phyloP scores from a whole-genome alignment of 441 rosid species.

The Erysimum cheiri region DNA sequence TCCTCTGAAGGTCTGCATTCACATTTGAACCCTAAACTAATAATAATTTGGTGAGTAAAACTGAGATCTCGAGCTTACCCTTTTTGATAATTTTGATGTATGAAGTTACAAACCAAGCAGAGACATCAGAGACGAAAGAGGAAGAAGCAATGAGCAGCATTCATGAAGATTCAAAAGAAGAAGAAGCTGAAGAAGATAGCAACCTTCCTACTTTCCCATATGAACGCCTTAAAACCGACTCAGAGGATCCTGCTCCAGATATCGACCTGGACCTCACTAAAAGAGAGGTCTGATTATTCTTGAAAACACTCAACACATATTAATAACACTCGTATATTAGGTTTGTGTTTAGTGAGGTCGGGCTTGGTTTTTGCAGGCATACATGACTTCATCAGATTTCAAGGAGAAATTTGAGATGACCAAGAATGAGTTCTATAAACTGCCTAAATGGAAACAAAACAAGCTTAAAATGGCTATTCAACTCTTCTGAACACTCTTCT shows the following conservation, averaged over 20 bases:
- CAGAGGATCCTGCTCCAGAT: constrained; percentile 74
- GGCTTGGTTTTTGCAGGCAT: constrained; percentile 63
- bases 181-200: constrained; percentile 87
- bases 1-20: constrained; percentile 64
- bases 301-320: background rate
- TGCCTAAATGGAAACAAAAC: constrained; percentile 99
- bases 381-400: constrained; percentile 77
- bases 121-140: constrained; percentile 56
- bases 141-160: constrained; percentile 69
- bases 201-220: constrained; percentile 77
- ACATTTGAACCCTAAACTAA: constrained; percentile 8
- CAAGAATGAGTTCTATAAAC: constrained; percentile 77
- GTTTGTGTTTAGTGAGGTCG: constrained; percentile 3
- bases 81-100: constrained; percentile 33
- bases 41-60: background rate
- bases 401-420: constrained; percentile 94
- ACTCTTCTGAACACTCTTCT: constrained; percentile 63
- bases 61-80: constrained; percentile 18
- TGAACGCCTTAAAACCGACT: constrained; percentile 71
- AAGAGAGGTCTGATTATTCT: constrained; percentile 71
- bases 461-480: constrained; percentile 89
- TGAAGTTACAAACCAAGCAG: constrained; percentile 66
- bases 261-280: constrained; percentile 92
- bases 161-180: constrained; percentile 87
- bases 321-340: background rate